Base-by-base conservation (phyloP, 1,284 basidiomycete genomes). In the Rhizoctonia solani region DNA sequence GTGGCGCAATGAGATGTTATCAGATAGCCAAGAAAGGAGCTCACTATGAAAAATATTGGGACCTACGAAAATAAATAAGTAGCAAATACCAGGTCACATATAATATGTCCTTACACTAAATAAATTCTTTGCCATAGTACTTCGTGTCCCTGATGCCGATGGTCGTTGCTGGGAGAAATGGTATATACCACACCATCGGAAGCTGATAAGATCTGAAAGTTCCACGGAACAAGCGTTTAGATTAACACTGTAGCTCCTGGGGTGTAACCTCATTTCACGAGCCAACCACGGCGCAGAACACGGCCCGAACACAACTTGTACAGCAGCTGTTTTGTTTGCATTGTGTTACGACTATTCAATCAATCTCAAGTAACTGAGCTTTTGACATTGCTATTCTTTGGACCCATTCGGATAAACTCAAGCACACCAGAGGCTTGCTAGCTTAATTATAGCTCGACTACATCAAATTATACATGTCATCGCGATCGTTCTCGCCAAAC, bases 31-130 rank as follows among this genome's bases (percentile, higher is more conserved):
- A 41, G n/a, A 37, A 25, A 52, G 19, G 8, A 49, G 23, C 71
- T 21, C 47, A 72, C 85, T 76, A 94, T 92, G 82, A 95, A 92
- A 80, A 92, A 93, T 71, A 92, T 89, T 73, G 90, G 85, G 61
- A 72, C 81, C 68, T 88, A 90, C 77, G 92, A 6, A 9, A 16
- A 13, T 27, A 25, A 29, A 25, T 63, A 9, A 63, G 32, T 34
- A 61, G 3, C 34, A 16, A 34, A 52, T 39, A 23, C 3, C 11
- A 3, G 16, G 30, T 1, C 37, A 3, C 4, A 14, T 37, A 5
- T 9, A 11, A n/a, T 5, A 13, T 6, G 9, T 16, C 50, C 59
- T 37, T 23, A 52, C 59, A 29, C 59, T 63, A 23, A 63, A 63
- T 34, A 63, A 49, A 23, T 63, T 47, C 44, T 63, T 63, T 16